phyloP scores from a whole-genome alignment of 106 monocot genomes.

The Xerophyta viscosa region DNA sequence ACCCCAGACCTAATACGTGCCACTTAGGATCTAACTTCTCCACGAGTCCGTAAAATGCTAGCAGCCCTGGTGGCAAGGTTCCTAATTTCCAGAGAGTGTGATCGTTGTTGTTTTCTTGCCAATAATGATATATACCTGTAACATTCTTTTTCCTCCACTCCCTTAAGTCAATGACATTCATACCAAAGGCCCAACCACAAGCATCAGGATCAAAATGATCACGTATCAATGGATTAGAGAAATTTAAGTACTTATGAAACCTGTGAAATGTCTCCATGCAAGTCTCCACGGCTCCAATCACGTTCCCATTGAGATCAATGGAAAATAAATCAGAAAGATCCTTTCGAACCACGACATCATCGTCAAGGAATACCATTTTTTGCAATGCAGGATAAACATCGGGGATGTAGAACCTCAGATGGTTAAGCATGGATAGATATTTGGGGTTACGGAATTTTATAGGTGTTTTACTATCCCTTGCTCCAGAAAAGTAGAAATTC shows the following conservation, averaged over 20 bases:
- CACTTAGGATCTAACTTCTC: conserved; percentile 57
- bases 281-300: conserved; percentile 83
- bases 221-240: conserved; percentile 63
- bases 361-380: conserved; percentile 72
- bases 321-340: conserved; percentile 51
- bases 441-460: conserved; percentile 83
- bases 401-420: conserved; percentile 74
- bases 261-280: conserved; percentile 86
- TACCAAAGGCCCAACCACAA: conserved; percentile 86
- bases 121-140: conserved; percentile 84
- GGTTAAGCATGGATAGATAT: conserved; percentile 74
- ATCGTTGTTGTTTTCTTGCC: conserved; percentile 70
- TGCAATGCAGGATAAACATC: conserved; percentile 63
- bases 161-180: conserved; percentile 65
- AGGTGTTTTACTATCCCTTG: conserved; percentile 25
- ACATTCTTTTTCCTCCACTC: conserved; percentile 64
- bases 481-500: conserved; percentile 65
- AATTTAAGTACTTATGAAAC: conserved; percentile 72
- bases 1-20: conserved; percentile 76
- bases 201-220: conserved; percentile 80
- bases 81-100: conserved; percentile 81
- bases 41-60: conserved; percentile 73
- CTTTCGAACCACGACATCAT: conserved; percentile 73
- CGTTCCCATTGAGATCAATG: conserved; percentile 65
- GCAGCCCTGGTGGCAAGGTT: conserved; percentile 63